Evolutionary conservation across 768 basidiomycete species (phyloP), one percentile per base, ranked within the genome.

Genomic region (Suillus paluster): DNA sequence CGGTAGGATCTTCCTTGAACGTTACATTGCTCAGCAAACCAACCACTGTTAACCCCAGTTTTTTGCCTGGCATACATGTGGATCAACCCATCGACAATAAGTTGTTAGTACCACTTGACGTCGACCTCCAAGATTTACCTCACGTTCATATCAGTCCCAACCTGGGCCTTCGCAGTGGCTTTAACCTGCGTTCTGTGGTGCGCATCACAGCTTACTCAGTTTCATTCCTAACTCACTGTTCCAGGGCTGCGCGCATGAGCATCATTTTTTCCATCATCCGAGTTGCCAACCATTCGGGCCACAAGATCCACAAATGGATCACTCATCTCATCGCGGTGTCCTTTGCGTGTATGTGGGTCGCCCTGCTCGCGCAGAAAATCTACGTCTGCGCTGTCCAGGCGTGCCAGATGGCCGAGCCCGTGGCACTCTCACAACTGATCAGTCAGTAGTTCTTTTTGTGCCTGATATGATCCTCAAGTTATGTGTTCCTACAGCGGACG

Each of bases 241-340:
- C 33, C 30, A 73, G 73, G 73, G 30, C 67, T 2, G 50, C 63
- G 4, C 68, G 73, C 19, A 60, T 73, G 45, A 73, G 72, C 21
- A 64, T 73, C 19, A 55, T 75, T 44, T 30, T 55, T 4, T 68
- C 68, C 9, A 65, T 73, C 23, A 46, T 73, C 21, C 70, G 70
- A 27, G 59, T 73, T 3, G 64, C 60, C 23, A 60, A 53, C 27
- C 73, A 71, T 19, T 55, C 53, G 15, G 34, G 36, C 1, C 53
- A 66, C 34, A 67, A 57, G 6, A 54, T 15, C 5, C 61, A 42
- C 21, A 67, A 45, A 60, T 25, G 14, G 12, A 14, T 65, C 23
- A 34, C 60, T 19, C 23, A 63, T 41, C 52, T 45, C 10, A 45
- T 63, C 41, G 71, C 68, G 19, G 5, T 23, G 15, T 49, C 65